A percentile compares a stretch with the other conserved stretches of the same genome.
phyloP scores from a whole-genome alignment of 306 rosid genomes.

The Purshia tridentata region DNA sequence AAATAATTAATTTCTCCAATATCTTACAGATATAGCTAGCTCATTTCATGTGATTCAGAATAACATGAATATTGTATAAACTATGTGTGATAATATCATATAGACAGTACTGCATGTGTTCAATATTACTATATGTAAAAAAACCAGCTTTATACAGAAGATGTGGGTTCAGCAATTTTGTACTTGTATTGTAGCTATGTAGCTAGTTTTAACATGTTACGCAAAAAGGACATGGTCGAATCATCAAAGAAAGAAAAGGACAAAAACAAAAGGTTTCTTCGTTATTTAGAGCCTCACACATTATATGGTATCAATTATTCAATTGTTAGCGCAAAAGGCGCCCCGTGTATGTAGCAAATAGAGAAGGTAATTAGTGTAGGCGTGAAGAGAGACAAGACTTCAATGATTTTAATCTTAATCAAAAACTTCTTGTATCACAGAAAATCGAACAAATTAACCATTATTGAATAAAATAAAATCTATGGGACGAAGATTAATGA shows the following conservation, averaged over 20 bases:
- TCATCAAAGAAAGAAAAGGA: conserved; percentile 2
- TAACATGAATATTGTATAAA: neutral
- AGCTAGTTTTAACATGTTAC: neutral
- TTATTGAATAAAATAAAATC: too few relatives aligned
- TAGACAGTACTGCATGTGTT: neutral
- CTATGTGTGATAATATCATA: neutral
- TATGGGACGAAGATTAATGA: too few relatives aligned
- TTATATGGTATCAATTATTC: too few relatives aligned
- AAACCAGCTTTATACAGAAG: neutral
- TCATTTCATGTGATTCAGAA: too few relatives aligned
- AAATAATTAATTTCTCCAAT: neutral
- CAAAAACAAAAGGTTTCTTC: neutral
- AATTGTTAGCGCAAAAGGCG: too few relatives aligned
- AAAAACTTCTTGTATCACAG: too few relatives aligned
- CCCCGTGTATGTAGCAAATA: too few relatives aligned
- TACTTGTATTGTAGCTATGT: neutral
- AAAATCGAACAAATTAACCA: too few relatives aligned
- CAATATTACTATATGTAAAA: neutral
- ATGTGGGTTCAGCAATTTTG: neutral
- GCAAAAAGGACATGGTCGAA: conserved; percentile 5
- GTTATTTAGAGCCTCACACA: neutral
- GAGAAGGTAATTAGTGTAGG: too few relatives aligned
- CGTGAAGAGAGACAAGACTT: too few relatives aligned
- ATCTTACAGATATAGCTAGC: too few relatives aligned
- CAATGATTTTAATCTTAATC: too few relatives aligned